These are phyloP conservation scores for Xerocomus potaroensis DNA, from an alignment of 768 basidiomycete species.

Conservation along the genomic window DNA sequence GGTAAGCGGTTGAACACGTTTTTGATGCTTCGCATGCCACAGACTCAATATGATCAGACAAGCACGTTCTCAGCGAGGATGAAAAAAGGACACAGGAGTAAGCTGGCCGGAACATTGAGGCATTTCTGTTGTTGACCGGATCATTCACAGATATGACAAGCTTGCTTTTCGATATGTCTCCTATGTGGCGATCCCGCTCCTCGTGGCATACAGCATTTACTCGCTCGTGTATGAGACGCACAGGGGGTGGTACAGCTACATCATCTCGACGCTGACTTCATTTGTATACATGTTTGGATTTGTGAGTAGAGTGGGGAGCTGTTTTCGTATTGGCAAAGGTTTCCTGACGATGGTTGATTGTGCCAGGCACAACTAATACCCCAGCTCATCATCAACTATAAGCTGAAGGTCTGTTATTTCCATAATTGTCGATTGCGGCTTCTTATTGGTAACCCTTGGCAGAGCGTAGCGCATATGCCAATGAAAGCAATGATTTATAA, in stretches of 20 bases:
- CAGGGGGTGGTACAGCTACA: conserved; percentile 94
- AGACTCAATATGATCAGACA: conserved; percentile 51
- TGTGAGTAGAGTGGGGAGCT: conserved; percentile 49
- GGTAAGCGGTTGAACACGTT: conserved; percentile 42
- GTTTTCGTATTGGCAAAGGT: background rate
- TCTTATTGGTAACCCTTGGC: conserved; percentile 11
- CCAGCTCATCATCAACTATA: conserved; percentile 95
- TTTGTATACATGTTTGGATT: conserved; percentile 98
- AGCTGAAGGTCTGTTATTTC: conserved; percentile 67
- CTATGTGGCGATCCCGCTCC: conserved; percentile 79
- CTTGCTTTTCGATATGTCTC: conserved; percentile 95
- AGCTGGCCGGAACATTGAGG: conserved; percentile 29
- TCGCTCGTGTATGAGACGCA: conserved; percentile 82
- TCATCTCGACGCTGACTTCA: conserved; percentile 88
- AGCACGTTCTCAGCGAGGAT: conserved; percentile 93
- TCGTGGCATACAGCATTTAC: conserved; percentile 73
- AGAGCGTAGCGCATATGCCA: conserved; percentile 97
- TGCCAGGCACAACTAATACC: conserved; percentile 77
- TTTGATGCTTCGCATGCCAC: conserved; percentile 8
- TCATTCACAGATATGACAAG: conserved; percentile 65
- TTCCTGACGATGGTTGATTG: conserved; percentile 13
- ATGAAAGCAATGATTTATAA: conserved; percentile 99
- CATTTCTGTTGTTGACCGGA: conserved; percentile 9
- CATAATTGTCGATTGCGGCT: conserved; percentile 4
- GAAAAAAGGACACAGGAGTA: conserved; percentile 98